phyloP scores from a whole-genome alignment of 2,329 filamentous ascomycete species.

The Trichoderma hamatum region DNA sequence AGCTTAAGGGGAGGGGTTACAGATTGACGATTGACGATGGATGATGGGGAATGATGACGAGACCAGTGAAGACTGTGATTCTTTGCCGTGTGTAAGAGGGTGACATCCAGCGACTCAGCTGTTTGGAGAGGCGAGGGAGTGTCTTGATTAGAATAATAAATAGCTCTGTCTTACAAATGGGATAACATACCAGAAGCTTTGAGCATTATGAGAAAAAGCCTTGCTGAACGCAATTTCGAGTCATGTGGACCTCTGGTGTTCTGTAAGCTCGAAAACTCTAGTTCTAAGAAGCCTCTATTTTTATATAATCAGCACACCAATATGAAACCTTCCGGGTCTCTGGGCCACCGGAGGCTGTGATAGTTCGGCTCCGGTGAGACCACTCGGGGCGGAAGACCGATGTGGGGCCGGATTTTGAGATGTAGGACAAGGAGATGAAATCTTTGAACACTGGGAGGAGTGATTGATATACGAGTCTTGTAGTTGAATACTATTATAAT shows the following conservation, averaged over 20 bases:
- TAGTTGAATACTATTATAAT: neutral
- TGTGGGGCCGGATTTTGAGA: slow-evolving; percentile 5
- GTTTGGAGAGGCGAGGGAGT: neutral
- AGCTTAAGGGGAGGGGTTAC: neutral
- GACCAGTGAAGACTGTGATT: neutral
- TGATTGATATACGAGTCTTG: neutral
- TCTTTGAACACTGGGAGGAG: neutral
- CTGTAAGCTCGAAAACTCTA: neutral
- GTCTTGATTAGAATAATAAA: neutral
- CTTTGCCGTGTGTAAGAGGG: neutral
- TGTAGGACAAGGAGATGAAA: neutral
- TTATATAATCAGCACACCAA: neutral
- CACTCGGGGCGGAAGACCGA: neutral
- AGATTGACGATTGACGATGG: neutral
- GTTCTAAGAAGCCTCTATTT: neutral
- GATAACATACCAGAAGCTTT: neutral
- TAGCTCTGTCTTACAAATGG: slow-evolving; percentile 2
- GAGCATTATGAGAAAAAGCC: neutral
- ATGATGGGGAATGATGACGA: neutral
- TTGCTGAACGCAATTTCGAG: neutral
- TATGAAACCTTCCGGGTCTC: neutral
- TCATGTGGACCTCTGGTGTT: neutral
- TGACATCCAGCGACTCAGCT: neutral
- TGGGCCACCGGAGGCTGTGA: slow-evolving; percentile 3
- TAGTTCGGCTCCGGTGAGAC: neutral